Base-by-base conservation (phyloP, 2,329 filamentous ascomycete species). In the Colletotrichum sp. region DNA sequence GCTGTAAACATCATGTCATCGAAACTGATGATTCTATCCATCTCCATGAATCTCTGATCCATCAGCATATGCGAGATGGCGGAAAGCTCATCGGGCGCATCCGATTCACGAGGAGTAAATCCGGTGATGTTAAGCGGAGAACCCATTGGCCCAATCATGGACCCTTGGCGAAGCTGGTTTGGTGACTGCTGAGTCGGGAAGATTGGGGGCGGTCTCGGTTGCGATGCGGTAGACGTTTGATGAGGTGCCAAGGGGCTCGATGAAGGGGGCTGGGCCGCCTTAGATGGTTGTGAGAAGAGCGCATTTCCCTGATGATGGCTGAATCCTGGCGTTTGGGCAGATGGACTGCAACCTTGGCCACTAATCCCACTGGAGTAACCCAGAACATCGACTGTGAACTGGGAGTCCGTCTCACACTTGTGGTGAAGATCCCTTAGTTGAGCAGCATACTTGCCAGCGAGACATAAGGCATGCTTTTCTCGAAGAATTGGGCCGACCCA, bases 21-120 rank as follows among this genome's bases (percentile, higher is more conserved):
- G n/a, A 84, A 83, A 16, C 81, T 83, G 4, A 85, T 85, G 0
- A 85, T 77, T 1, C 83, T 72, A 13, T 85, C 83, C 63, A 84
- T 67, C 2, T 82, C 80, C 74, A 83, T 78, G n/a, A 84, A 84
- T 0, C 79, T 70, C 18, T 84, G 81, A 8, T 84, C 78, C 78
- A 83, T 81, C 2, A 84, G 66, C 26, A 80, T 80, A 2, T 81
- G 82, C 1, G 81, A 83, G 3, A 85, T 85, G 0, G 78, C 76
- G 0, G 81, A 81, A 1, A 83, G 67, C 52, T 81, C 79, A 18
- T 83, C 82, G 0, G 76, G 77, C 2, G 71, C 69, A 16, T 77
- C 77, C 4, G 67, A 26, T 0, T 77, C 77, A 8, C 71, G 58
- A 4, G 71, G 64, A 5, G 65, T 43, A 5, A 77, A 75, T 3